phyloP scores from a whole-genome alignment of 371 early-diverging fungal species.

The Dinochytrium kinnereticum region DNA sequence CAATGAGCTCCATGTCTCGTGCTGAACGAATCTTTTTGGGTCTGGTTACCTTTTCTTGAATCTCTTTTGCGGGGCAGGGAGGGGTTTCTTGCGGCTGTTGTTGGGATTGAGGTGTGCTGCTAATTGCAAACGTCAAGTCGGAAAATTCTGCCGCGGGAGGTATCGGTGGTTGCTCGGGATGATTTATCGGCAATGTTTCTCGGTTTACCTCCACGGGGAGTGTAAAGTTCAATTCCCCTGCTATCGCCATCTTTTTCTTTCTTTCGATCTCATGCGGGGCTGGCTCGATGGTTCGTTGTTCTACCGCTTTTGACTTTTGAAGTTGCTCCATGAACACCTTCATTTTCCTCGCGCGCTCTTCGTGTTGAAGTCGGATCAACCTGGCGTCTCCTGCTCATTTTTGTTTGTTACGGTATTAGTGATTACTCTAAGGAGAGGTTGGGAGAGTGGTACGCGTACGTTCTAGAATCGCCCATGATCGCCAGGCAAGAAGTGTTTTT shows the following conservation, averaged over 20 bases:
- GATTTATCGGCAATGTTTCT: background rate
- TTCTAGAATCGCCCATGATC: background rate
- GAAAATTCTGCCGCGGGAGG: background rate
- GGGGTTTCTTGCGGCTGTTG: too few relatives aligned
- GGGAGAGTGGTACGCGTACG: background rate
- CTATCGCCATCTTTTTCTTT: too few relatives aligned
- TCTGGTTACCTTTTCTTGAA: background rate
- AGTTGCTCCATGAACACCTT: background rate
- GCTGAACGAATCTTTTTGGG: background rate
- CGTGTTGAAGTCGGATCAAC: background rate
- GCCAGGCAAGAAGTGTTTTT: background rate
- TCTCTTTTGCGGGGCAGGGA: background rate
- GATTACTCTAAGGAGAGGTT: too few relatives aligned
- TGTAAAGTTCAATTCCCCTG: too few relatives aligned
- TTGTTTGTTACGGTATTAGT: background rate
- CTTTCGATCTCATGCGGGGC: too few relatives aligned
- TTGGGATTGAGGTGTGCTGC: too few relatives aligned
- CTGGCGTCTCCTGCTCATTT: background rate
- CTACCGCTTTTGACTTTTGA: background rate
- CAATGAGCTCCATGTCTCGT: background rate
- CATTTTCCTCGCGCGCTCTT: background rate
- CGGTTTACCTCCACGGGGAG: background rate
- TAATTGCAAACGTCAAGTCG: too few relatives aligned
- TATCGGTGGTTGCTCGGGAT: background rate
- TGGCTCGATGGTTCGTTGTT: background rate